phyloP scores from a whole-genome alignment of 2,329 filamentous ascomycete genomes.

The Scopulariopsis brevicaulis region DNA sequence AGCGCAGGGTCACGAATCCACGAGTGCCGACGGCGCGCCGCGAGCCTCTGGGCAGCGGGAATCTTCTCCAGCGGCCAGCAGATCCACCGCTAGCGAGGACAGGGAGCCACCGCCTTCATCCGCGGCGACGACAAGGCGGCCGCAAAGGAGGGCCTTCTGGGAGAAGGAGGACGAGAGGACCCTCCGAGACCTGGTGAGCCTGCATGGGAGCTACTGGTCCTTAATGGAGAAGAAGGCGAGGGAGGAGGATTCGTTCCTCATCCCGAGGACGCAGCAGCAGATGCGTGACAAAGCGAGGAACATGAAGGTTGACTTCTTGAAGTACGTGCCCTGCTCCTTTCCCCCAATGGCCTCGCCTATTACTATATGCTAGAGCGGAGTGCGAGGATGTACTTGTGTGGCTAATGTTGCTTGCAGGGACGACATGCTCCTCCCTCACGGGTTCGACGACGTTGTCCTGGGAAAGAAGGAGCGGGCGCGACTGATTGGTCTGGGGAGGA shows the following conservation, averaged over 20 bases:
- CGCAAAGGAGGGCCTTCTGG: slow-evolving; percentile 11
- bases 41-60: not conserved
- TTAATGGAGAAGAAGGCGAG: slow-evolving; percentile 7
- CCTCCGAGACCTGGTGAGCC: slow-evolving; percentile 6
- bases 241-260: slow-evolving; percentile 6
- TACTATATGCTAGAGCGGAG: too few relatives aligned
- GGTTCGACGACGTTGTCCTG: slow-evolving; percentile 38
- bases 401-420: slow-evolving; percentile 12
- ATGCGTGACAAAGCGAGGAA: slow-evolving; percentile 48
- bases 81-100: not conserved
- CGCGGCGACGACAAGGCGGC: slow-evolving; percentile 6
- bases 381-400: not conserved
- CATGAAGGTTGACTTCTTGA: slow-evolving; percentile 39
- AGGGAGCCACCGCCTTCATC: not conserved
- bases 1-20: not conserved
- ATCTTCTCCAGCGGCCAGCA: too few relatives aligned
- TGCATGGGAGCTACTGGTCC: slow-evolving; percentile 9
- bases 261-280: slow-evolving; percentile 38
- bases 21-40: not conserved
- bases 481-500: slow-evolving; percentile 30
- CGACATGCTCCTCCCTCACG: slow-evolving; percentile 29
- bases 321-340: slow-evolving; percentile 19
- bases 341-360: too few relatives aligned
- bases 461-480: slow-evolving; percentile 34
- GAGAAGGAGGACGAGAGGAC: slow-evolving; percentile 9